Evolutionary conservation across 2,329 filamentous ascomycete species (phyloP).

Genomic region (Claviceps maximensis): DNA sequence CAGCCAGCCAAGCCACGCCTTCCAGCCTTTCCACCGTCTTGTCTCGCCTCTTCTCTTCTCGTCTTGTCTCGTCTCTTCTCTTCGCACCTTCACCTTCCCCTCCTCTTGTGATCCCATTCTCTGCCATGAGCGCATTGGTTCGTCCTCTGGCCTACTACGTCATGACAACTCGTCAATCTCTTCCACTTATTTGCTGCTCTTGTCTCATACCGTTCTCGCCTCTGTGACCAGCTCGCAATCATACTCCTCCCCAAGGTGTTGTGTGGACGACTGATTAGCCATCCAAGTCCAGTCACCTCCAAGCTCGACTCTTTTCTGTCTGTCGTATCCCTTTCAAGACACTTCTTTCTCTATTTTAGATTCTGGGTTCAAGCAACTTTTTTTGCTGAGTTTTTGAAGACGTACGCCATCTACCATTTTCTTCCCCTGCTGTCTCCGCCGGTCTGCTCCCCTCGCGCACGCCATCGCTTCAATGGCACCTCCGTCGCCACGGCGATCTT

Average conservation of each 20-base stretch:
- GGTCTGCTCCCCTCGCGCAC: conserved; percentile 15
- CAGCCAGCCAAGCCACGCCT: conserved; percentile 1
- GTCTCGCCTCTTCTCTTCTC: not conserved
- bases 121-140: conserved; percentile 7
- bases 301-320: conserved; percentile 11
- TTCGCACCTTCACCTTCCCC: conserved; percentile 3
- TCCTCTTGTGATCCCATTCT: conserved; percentile 1
- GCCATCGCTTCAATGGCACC: conserved; percentile 42
- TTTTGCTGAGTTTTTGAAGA: not conserved
- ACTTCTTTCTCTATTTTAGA: not conserved
- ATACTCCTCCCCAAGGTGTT: not conserved
- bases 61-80: not conserved
- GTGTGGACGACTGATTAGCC: conserved; percentile 5
- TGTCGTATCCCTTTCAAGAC: not conserved
- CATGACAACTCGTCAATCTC: conserved; percentile 8
- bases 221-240: conserved; percentile 8
- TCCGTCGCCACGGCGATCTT: conserved; percentile 70
- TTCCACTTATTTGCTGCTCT: conserved; percentile 2
- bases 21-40: not conserved
- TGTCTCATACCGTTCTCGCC: conserved; percentile 4
- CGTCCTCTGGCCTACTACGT: conserved; percentile 6
- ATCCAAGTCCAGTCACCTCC: conserved; percentile 9
- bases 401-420: not conserved
- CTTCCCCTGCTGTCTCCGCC: conserved; percentile 10
- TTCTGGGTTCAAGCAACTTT: not conserved